Evolutionary conservation across 148 eudicot species (phyloP).

Genomic region (Camellia japonica): DNA sequence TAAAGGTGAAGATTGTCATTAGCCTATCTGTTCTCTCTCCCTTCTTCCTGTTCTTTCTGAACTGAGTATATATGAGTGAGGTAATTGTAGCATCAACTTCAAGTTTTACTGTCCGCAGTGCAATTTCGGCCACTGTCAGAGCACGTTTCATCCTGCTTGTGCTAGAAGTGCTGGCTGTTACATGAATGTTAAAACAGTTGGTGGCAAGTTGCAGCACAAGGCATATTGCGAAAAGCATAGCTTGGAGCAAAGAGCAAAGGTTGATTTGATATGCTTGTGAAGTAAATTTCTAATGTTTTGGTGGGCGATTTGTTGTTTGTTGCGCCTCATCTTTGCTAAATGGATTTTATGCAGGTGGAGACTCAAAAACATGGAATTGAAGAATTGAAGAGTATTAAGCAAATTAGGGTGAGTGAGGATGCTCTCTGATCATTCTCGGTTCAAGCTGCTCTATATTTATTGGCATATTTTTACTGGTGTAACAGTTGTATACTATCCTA

Average conservation of each 20-base stretch:
- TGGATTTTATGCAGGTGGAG: constrained; percentile 47
- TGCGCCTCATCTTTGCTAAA: neutral
- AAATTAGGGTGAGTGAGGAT: constrained; percentile 72
- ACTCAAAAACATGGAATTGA: constrained; percentile 76
- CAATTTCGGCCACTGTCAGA: constrained; percentile 84
- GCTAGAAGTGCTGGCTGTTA: constrained; percentile 84
- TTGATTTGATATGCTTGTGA: constrained; percentile 23
- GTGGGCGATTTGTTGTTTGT: neutral
- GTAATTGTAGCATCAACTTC: constrained; percentile 13
- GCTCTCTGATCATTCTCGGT: neutral
- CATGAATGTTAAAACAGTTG: constrained; percentile 58
- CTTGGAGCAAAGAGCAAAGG: constrained; percentile 86
- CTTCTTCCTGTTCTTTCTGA: neutral
- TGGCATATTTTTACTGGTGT: neutral
- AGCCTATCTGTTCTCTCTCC: neutral
- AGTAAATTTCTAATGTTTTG: neutral
- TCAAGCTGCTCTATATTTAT: constrained; percentile 4
- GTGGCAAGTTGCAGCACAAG: constrained; percentile 81
- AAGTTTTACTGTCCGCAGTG: constrained; percentile 48
- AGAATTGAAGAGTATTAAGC: constrained; percentile 76
- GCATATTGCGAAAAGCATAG: constrained; percentile 95
- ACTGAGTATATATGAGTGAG: neutral
- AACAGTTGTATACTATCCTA: neutral
- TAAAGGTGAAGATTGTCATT: constrained; percentile 53
- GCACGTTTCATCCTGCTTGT: constrained; percentile 85